phyloP scores from a whole-genome alignment of 2,329 filamentous ascomycete genomes.

The Fusarium avenaceum region DNA sequence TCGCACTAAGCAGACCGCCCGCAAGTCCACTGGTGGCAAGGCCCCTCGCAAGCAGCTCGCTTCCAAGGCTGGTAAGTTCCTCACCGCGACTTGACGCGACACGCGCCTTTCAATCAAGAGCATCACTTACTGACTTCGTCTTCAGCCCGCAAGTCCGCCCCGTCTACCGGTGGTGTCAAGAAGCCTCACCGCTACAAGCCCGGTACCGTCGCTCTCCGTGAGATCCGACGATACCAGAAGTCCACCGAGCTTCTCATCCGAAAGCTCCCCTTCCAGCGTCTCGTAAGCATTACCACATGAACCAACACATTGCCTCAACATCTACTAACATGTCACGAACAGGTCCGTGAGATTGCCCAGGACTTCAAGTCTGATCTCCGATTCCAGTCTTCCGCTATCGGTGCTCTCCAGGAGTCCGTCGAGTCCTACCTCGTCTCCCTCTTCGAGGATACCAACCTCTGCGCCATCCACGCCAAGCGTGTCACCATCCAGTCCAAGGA shows the following conservation, averaged over 20 bases:
- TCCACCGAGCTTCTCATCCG: constrained; percentile 95
- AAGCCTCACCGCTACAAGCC: constrained; percentile 93
- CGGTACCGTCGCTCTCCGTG: constrained; percentile 95
- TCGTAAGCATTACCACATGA: constrained; percentile 68
- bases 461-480: constrained; percentile 99
- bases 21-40: constrained; percentile 85
- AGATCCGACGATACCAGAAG: constrained; percentile 99
- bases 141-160: constrained; percentile 89
- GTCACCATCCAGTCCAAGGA: constrained; percentile 98
- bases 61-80: constrained; percentile 82
- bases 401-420: constrained; percentile 96
- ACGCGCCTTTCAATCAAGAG: constrained; percentile 22
- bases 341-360: constrained; percentile 93
- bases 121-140: constrained; percentile 23
- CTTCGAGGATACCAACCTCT: constrained; percentile 98
- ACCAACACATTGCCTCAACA: not conserved
- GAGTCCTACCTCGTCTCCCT: constrained; percentile 99
- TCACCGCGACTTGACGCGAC: constrained; percentile 27
- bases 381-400: constrained; percentile 98
- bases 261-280: constrained; percentile 97
- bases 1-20: constrained; percentile 76
- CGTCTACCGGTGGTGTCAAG: constrained; percentile 97
- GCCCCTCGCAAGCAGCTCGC: constrained; percentile 95
- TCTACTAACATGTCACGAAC: constrained; percentile 33
- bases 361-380: constrained; percentile 96